Conservation (phyloP, 192 early-diverging fungal species). For the Jimgerdemannia lactiflua region DNA sequence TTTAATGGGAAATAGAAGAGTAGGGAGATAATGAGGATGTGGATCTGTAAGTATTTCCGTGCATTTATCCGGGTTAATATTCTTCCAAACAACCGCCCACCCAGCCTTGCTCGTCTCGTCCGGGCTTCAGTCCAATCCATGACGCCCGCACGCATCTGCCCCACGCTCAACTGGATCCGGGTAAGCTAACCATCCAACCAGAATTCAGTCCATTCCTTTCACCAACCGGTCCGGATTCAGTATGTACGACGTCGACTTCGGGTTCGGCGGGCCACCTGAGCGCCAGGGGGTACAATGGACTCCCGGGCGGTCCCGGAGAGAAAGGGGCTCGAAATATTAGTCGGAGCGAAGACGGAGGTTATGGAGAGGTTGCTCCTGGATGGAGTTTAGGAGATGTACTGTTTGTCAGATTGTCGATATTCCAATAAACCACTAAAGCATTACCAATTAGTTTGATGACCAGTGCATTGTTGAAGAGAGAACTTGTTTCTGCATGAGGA, state of each 20-base stretch:
- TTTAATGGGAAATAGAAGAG: background rate
- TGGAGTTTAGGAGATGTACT: background rate
- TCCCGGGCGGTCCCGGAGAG: background rate
- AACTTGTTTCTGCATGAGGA: too few relatives aligned
- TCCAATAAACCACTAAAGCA: too few relatives aligned
- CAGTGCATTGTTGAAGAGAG: too few relatives aligned
- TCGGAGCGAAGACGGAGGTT: background rate
- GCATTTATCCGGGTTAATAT: background rate
- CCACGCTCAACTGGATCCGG: background rate
- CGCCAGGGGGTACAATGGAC: background rate
- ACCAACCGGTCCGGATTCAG: background rate
- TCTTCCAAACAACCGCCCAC: background rate
- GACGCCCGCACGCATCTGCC: background rate
- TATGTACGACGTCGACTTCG: background rate
- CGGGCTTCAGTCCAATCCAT: background rate
- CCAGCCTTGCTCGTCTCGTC: background rate
- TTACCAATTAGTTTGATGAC: too few relatives aligned
- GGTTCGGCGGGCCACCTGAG: background rate
- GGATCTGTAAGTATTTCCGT: background rate
- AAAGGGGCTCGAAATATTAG: background rate
- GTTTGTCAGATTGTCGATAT: too few relatives aligned
- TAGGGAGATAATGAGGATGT: background rate
- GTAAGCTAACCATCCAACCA: background rate
- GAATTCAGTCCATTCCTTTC: background rate
- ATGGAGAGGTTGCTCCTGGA: background rate